Evolutionary conservation across 106 monocot genomes (phyloP).

Genomic region (Triglochin maritima): DNA sequence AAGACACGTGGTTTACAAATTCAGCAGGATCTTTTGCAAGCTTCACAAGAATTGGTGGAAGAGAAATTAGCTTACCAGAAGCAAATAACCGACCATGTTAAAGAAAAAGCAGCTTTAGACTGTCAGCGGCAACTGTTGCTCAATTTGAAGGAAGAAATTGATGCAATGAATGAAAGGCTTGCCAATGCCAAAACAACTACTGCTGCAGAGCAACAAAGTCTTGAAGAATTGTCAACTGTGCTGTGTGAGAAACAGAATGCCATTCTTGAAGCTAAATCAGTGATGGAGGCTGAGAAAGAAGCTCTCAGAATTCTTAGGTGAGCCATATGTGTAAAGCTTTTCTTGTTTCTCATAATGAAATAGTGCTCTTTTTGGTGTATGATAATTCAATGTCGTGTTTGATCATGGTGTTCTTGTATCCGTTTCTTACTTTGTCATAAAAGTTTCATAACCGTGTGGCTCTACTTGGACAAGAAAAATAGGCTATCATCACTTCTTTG

Average conservation of each 20-base stretch:
- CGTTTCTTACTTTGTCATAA: too few relatives aligned
- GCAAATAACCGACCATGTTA: conserved; percentile 27
- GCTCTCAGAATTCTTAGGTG: conserved; percentile 79
- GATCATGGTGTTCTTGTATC: too few relatives aligned
- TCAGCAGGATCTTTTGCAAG: conserved; percentile 23
- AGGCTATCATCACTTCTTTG: too few relatives aligned
- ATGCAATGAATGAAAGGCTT: conserved; percentile 41
- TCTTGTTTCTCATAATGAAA: too few relatives aligned
- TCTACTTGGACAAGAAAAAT: too few relatives aligned
- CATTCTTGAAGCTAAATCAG: conserved; percentile 51
- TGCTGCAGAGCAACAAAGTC: conserved; percentile 27
- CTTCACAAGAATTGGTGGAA: conserved; percentile 35
- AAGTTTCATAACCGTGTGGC: too few relatives aligned
- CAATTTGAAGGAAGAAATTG: conserved; percentile 52
- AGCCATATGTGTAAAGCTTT: background rate
- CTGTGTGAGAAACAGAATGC: conserved; percentile 35
- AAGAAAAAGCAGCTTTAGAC: conserved; percentile 61
- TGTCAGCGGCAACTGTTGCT: conserved; percentile 37
- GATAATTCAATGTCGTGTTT: too few relatives aligned
- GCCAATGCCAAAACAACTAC: conserved; percentile 28
- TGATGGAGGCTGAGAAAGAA: conserved; percentile 79
- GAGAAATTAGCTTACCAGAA: conserved; percentile 33
- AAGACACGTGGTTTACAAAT: conserved; percentile 19
- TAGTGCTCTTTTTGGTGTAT: too few relatives aligned
- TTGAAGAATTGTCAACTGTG: conserved; percentile 25